A percentile compares a stretch with the other conserved stretches of the same genome.
Conservation (phyloP, 2,329 filamentous ascomycete genomes). For the Colletotrichum chlorophyti region DNA sequence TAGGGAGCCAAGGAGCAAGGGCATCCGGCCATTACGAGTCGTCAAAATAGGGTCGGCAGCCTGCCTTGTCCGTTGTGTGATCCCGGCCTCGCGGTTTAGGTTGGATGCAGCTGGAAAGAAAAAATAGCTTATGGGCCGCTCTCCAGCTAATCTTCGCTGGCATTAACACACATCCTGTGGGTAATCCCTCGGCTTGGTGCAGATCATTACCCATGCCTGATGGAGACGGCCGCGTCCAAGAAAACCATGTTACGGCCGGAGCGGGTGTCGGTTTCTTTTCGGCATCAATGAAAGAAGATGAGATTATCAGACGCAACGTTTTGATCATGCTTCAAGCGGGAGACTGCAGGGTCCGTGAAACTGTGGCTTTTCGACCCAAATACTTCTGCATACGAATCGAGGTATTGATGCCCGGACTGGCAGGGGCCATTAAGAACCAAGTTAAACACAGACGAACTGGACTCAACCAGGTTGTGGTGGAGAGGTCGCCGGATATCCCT, state of each 20-base stretch:
- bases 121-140: slow-evolving; percentile 7
- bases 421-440: too few relatives aligned
- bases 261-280: not conserved
- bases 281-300: not conserved
- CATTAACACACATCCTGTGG: slow-evolving; percentile 6
- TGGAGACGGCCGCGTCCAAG: not conserved
- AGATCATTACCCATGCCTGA: slow-evolving; percentile 25
- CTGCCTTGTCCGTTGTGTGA: slow-evolving; percentile 23
- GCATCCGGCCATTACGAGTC: slow-evolving; percentile 24
- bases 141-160: slow-evolving; percentile 8
- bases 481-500: too few relatives aligned
- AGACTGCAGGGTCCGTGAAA: not conserved
- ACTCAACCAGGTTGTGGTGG: too few relatives aligned
- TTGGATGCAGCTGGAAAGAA: slow-evolving; percentile 26
- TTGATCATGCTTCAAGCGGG: not conserved
- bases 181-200: slow-evolving; percentile 22
- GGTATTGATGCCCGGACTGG: too few relatives aligned
- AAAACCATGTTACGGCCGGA: not conserved
- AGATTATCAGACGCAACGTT: not conserved
- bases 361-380: not conserved
- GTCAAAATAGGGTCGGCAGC: slow-evolving; percentile 28
- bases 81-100: slow-evolving; percentile 29
- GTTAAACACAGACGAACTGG: too few relatives aligned
- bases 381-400: too few relatives aligned
- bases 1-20: not conserved